Conservation (phyloP, 768 basidiomycete species). For the Auricularia cornea region DNA sequence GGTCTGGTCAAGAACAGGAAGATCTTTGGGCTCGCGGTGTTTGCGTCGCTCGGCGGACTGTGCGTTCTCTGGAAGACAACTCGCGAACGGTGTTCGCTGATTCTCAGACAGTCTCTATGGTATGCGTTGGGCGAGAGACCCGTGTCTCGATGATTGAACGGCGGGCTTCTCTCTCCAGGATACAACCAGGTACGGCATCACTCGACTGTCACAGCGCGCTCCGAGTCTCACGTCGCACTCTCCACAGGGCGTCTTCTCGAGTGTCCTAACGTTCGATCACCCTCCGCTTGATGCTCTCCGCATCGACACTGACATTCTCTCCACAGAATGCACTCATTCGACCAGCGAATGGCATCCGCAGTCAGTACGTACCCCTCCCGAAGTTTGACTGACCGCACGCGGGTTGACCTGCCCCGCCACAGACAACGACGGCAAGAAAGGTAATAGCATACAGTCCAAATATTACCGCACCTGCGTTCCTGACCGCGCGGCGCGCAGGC, state of each 20-base stretch:
- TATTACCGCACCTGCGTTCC: background rate
- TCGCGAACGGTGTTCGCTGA: background rate
- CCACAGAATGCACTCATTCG: constrained; percentile 14
- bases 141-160: background rate
- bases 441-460: background rate
- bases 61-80: constrained; percentile 26
- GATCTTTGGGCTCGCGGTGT: constrained; percentile 61
- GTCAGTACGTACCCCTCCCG: constrained; percentile 21
- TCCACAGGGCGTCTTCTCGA: constrained; percentile 62
- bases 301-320: constrained; percentile 10
- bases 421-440: background rate
- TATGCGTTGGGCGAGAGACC: constrained; percentile 23
- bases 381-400: background rate
- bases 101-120: constrained; percentile 47
- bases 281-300: constrained; percentile 37
- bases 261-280: constrained; percentile 47
- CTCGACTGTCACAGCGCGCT: constrained; percentile 1
- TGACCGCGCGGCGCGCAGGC: constrained; percentile 39
- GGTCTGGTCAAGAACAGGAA: constrained; percentile 59
- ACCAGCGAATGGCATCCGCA: constrained; percentile 43
- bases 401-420: background rate
- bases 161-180: constrained; percentile 27
- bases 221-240: constrained; percentile 1
- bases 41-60: constrained; percentile 73
- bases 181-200: constrained; percentile 48